These are phyloP conservation scores for Ulmus americana DNA, from an alignment of 331 rosid species.

Conservation along the genomic window DNA sequence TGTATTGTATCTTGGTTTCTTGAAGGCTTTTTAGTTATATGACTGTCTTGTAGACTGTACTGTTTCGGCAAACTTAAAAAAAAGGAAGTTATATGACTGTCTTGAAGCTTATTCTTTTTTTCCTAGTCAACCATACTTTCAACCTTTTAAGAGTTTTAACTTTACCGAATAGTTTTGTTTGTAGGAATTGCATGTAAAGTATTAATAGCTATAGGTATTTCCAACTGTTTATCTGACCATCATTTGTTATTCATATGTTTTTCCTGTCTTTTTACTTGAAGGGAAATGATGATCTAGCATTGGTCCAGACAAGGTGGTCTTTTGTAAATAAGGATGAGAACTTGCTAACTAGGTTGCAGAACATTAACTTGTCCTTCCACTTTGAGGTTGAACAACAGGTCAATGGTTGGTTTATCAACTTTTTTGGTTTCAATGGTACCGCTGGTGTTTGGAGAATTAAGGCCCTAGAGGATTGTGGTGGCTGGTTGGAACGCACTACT, in stretches of 20 bases:
- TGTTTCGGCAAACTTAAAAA: no score
- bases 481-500: slow-evolving; percentile 97
- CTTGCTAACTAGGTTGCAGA: slow-evolving; percentile 92
- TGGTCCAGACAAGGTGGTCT: slow-evolving; percentile 94
- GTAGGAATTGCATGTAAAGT: no score
- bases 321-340: slow-evolving; percentile 98
- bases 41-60: no score
- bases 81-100: no score
- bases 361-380: slow-evolving; percentile 87
- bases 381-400: slow-evolving; percentile 99
- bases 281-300: slow-evolving; percentile 92
- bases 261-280: slow-evolving; percentile 27
- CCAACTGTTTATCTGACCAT: slow-evolving; percentile 20
- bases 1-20: no score
- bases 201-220: neutral
- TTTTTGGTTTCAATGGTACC: slow-evolving; percentile 96
- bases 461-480: slow-evolving; percentile 96
- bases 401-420: slow-evolving; percentile 76
- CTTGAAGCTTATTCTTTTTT: no score
- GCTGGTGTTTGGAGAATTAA: slow-evolving; percentile 97
- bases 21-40: no score
- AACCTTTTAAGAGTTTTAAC: no score
- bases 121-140: no score
- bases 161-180: no score
- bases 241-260: neutral